Conservation (phyloP, 208 protist genomes). For the Leishmania tropica region DNA sequence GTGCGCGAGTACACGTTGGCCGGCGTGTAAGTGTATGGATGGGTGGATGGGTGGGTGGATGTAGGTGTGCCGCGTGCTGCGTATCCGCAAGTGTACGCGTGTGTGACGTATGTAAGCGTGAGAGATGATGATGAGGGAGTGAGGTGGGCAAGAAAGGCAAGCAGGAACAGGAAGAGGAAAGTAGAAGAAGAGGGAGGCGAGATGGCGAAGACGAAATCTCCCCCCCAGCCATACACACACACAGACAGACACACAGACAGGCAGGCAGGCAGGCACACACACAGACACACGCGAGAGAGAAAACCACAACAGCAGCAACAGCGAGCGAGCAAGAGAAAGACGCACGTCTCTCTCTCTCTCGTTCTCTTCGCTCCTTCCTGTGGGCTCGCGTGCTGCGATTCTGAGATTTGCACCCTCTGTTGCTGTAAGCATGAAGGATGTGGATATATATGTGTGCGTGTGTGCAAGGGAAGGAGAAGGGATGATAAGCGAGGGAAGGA, state of each 20-base stretch:
- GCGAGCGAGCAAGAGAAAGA: background rate
- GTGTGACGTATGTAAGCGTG: background rate
- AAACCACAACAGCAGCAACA: background rate
- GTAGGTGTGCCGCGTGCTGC: background rate
- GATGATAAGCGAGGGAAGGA: background rate
- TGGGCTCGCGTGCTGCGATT: background rate
- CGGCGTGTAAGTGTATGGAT: background rate
- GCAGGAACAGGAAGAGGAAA: background rate
- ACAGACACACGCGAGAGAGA: background rate
- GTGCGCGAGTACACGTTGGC: background rate
- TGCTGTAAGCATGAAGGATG: background rate
- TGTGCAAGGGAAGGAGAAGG: background rate
- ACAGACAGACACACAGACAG: background rate
- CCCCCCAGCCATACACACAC: background rate
- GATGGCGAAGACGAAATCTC: background rate
- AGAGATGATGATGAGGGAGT: background rate
- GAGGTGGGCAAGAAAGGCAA: background rate
- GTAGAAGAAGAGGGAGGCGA: background rate
- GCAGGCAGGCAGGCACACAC: background rate
- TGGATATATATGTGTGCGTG: background rate
- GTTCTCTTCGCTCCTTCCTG: background rate
- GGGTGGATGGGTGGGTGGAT: background rate
- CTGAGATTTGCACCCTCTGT: conserved; percentile 4
- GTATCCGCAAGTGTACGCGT: background rate
- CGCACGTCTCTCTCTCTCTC: no score